phyloP scores from a whole-genome alignment of 768 basidiomycete species.

The Phlebiopsis gigantea region DNA sequence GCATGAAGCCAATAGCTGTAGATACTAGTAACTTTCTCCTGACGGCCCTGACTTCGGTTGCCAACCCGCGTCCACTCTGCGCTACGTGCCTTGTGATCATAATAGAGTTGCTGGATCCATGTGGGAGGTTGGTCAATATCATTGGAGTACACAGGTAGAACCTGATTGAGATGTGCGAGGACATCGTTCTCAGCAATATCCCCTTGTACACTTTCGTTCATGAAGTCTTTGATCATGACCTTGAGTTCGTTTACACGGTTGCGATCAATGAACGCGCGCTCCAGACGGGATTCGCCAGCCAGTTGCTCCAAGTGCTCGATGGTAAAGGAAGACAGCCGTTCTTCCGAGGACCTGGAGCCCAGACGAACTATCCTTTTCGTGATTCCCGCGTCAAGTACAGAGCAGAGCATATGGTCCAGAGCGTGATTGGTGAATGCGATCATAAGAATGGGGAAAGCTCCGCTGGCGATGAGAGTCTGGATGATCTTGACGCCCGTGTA shows the following conservation, averaged over 20 bases:
- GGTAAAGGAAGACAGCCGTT: slow-evolving; percentile 53
- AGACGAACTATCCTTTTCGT: slow-evolving; percentile 62
- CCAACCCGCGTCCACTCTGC: slow-evolving; percentile 33
- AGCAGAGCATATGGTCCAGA: slow-evolving; percentile 63
- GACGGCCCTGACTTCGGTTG: slow-evolving; percentile 2
- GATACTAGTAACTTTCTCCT: not conserved
- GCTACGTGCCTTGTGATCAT: slow-evolving; percentile 13
- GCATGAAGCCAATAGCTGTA: slow-evolving; percentile 22
- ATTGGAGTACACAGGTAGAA: slow-evolving; percentile 45
- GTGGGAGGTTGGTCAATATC: slow-evolving; percentile 37
- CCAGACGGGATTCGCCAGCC: slow-evolving; percentile 36
- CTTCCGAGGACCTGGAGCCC: slow-evolving; percentile 58
- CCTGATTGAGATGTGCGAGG: slow-evolving; percentile 34
- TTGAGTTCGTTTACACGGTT: slow-evolving; percentile 44
- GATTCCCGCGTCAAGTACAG: slow-evolving; percentile 59
- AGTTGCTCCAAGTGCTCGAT: slow-evolving; percentile 52
- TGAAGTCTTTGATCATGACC: slow-evolving; percentile 26
- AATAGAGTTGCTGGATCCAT: slow-evolving; percentile 35
- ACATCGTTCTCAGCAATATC: slow-evolving; percentile 30
- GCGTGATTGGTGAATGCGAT: slow-evolving; percentile 78
- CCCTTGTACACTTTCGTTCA: slow-evolving; percentile 24
- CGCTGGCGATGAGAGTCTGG: slow-evolving; percentile 52
- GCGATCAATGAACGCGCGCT: slow-evolving; percentile 23
- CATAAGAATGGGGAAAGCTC: slow-evolving; percentile 48
- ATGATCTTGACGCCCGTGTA: slow-evolving; percentile 68